A percentile compares a stretch with the other conserved stretches of the same genome.
Conservation (phyloP, 2,329 filamentous ascomycete species). For the Fonsecaea pedrosoi region DNA sequence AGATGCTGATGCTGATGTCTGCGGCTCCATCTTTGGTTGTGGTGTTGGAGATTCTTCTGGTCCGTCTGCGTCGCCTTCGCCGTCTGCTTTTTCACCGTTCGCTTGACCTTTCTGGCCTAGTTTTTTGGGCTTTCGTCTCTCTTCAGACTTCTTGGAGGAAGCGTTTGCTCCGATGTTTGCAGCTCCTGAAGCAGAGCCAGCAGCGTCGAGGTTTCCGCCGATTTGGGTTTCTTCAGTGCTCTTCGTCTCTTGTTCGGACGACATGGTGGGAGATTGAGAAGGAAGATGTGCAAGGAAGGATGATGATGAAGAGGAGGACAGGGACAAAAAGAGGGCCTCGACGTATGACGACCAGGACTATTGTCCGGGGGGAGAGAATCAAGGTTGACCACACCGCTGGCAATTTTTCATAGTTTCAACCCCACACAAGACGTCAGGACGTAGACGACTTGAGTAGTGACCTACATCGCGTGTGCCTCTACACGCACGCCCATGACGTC, state of each 20-base stretch:
- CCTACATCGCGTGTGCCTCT: conserved; percentile 17
- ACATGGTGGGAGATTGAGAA: conserved; percentile 36
- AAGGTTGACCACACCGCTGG: conserved; percentile 29
- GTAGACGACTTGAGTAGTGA: conserved; percentile 21
- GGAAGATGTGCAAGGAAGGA: conserved; percentile 26
- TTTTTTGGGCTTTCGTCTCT: conserved; percentile 42
- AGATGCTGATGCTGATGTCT: conserved; percentile 22
- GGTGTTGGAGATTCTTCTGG: conserved; percentile 32
- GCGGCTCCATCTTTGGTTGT: conserved; percentile 37
- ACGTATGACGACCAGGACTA: conserved; percentile 34
- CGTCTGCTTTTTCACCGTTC: conserved; percentile 44
- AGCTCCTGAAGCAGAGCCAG: conserved; percentile 46
- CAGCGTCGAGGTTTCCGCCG: conserved; percentile 45
- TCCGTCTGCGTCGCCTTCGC: conserved; percentile 31
- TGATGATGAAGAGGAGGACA: conserved; percentile 32
- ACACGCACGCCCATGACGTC: conserved; percentile 35
- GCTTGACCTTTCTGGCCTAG: conserved; percentile 38
- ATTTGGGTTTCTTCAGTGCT: conserved; percentile 43
- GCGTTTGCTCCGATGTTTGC: conserved; percentile 41
- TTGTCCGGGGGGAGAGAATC: conserved; percentile 17
- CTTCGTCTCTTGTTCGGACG: conserved; percentile 40
- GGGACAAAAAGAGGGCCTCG: conserved; percentile 28
- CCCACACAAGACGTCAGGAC: conserved; percentile 38
- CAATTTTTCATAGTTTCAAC: conserved; percentile 19
- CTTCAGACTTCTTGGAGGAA: conserved; percentile 44